Base-by-base conservation (phyloP, 768 basidiomycete genomes). In the Lyophyllum decastes region DNA sequence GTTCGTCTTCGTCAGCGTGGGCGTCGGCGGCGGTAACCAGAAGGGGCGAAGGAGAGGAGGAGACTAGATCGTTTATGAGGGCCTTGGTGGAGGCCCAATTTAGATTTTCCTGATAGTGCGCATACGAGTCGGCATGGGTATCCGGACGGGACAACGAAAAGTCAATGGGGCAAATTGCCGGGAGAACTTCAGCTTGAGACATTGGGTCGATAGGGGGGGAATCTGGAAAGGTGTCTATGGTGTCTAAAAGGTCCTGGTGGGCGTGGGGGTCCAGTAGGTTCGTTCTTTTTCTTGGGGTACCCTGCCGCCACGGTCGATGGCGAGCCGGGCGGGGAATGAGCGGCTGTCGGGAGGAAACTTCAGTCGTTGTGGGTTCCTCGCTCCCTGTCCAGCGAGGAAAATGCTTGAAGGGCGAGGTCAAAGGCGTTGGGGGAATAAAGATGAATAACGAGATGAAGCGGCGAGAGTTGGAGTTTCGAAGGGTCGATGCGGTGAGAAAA, bases 381-480 rank as follows among this genome's bases (percentile, higher is more conserved):
- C 89, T 80, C 79, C 81, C 76, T 77, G 73, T 71, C 70, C 73
- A 80, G 86, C 85, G 87, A 88, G 85, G 87, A 84, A 76, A 77
- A 64, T 61, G 78, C 76, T 80, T 78, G 72, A 78, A 78, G 77
- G 78, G 74, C 67, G 72, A 73, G 50, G 53, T 49, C 50, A 41
- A 40, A 54, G 64, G 62, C 63, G 49, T 49, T 58, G 57, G 58
- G 60, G 65, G 50, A 54, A 56, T 54, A 61, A 59, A 59, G 49
- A 49, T 27, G 52, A 60, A 52, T 55, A 54, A 55, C 54, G 54
- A 63, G 45, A 54, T 55, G 35, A 41, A 40, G 24, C 34, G 45
- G 35, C n/a, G n/a, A n/a, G n/a, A n/a, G n/a, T n/a, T 51, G 51
- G 61, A 57, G 55, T 34, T 47, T 52, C 51, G 55, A 35, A 52